These are phyloP conservation scores for Ustilago trichophora DNA, from an alignment of 1,284 basidiomycete species.

Conservation along the genomic window DNA sequence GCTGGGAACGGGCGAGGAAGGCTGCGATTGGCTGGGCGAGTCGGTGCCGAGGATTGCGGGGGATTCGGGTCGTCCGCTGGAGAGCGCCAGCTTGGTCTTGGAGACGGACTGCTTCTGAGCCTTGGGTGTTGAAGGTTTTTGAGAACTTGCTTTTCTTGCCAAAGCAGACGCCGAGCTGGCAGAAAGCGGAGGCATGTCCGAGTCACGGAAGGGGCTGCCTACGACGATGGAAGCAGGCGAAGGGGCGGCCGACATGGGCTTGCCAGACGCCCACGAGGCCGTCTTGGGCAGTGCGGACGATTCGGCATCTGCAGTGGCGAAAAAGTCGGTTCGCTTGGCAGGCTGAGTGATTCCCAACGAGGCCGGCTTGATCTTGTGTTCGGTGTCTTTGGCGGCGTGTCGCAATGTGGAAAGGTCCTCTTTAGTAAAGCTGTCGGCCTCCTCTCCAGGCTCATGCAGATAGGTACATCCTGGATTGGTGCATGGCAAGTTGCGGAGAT, in stretches of 20 bases:
- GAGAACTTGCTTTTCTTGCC: constrained; percentile 43
- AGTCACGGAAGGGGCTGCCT: constrained; percentile 51
- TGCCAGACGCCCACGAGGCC: constrained; percentile 64
- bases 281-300: constrained; percentile 64
- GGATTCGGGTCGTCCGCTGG: constrained; percentile 35
- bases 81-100: constrained; percentile 30
- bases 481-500: constrained; percentile 86
- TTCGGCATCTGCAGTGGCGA: constrained; percentile 33
- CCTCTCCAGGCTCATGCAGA: constrained; percentile 97
- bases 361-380: constrained; percentile 62
- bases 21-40: constrained; percentile 29
- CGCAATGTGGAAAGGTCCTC: constrained; percentile 65
- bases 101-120: constrained; percentile 30
- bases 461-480: constrained; percentile 90
- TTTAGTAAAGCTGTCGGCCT: constrained; percentile 82
- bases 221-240: constrained; percentile 34
- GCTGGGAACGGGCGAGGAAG: constrained; percentile 32
- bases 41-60: constrained; percentile 35
- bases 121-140: constrained; percentile 41
- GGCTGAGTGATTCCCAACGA: constrained; percentile 46
- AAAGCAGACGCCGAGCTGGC: constrained; percentile 42
- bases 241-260: constrained; percentile 32
- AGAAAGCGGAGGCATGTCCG: constrained; percentile 57
- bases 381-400: constrained; percentile 64
- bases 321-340: constrained; percentile 38